phyloP scores from a whole-genome alignment of 2,329 filamentous ascomycete genomes.

The Colletotrichum scovillei region DNA sequence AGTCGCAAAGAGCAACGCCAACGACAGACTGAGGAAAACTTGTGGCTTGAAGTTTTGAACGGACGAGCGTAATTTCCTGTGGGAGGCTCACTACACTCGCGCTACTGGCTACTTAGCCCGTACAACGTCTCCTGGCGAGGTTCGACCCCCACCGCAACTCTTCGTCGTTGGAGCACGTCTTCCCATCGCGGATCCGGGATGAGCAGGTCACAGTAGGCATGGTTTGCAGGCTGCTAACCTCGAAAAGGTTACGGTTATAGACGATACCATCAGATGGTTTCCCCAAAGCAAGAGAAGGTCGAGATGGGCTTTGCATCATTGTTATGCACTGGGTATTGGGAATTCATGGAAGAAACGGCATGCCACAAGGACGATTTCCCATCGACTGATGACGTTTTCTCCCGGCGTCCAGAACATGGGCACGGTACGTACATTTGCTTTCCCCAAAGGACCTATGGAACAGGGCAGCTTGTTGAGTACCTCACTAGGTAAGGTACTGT shows the following conservation, averaged over 20 bases:
- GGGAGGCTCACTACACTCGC: neutral
- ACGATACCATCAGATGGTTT: neutral
- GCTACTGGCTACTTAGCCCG: neutral
- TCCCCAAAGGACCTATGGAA: neutral
- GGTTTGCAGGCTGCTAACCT: neutral
- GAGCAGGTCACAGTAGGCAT: neutral
- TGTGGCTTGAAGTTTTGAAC: neutral
- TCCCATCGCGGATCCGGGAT: neutral
- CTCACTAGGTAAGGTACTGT: no score
- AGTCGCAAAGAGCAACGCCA: neutral
- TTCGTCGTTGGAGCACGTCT: neutral
- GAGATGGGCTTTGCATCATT: conserved; percentile 15
- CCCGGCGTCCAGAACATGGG: neutral
- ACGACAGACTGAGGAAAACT: neutral
- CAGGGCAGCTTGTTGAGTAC: no score
- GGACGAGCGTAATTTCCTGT: neutral
- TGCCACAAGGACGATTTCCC: neutral
- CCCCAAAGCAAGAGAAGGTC: neutral
- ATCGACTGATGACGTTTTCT: neutral
- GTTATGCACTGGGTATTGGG: neutral
- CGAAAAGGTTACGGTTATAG: neutral
- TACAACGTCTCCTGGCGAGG: neutral
- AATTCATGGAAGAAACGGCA: neutral
- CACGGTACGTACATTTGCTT: neutral
- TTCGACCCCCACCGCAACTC: conserved; percentile 24